phyloP scores from a whole-genome alignment of 345 rosid species.

The Barbarea vulgaris region DNA sequence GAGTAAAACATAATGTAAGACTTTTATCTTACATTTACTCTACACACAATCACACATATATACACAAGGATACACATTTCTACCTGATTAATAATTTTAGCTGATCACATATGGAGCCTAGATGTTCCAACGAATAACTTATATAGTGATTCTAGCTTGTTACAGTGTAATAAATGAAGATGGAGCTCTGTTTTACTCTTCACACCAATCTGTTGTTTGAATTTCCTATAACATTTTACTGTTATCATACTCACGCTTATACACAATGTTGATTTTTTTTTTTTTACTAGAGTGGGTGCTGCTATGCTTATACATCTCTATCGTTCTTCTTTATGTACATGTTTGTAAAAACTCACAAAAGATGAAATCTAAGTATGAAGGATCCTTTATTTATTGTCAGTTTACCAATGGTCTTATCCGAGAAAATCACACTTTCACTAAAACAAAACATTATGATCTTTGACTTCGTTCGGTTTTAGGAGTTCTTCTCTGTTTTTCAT shows the following conservation, averaged over 20 bases:
- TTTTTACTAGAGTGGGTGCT: not conserved
- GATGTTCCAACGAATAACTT: not conserved
- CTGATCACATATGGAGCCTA: not conserved
- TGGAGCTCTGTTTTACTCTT: slow-evolving; percentile 16
- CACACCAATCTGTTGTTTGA: slow-evolving; percentile 18
- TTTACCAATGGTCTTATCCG: slow-evolving; percentile 1
- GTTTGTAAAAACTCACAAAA: slow-evolving; percentile 3
- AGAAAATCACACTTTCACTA: too few species aligned
- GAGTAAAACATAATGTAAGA: too few species aligned
- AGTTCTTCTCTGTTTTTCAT: too few species aligned
- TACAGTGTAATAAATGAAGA: slow-evolving; percentile 35
- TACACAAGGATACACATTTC: not conserved
- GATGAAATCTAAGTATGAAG: slow-evolving; percentile 2
- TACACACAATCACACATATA: too few species aligned
- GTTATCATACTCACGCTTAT: not conserved
- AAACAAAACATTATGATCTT: too few species aligned
- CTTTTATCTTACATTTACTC: too few species aligned
- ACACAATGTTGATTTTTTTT: not conserved
- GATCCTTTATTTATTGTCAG: not conserved
- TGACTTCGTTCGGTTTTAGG: too few species aligned
- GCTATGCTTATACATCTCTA: not conserved
- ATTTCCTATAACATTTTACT: not conserved
- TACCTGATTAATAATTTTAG: not conserved
- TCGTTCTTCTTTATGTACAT: not conserved
- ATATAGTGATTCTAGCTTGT: slow-evolving; percentile 6